phyloP scores from a whole-genome alignment of 1,139 yeast species.

The Lodderomyces orthopsilosis region DNA sequence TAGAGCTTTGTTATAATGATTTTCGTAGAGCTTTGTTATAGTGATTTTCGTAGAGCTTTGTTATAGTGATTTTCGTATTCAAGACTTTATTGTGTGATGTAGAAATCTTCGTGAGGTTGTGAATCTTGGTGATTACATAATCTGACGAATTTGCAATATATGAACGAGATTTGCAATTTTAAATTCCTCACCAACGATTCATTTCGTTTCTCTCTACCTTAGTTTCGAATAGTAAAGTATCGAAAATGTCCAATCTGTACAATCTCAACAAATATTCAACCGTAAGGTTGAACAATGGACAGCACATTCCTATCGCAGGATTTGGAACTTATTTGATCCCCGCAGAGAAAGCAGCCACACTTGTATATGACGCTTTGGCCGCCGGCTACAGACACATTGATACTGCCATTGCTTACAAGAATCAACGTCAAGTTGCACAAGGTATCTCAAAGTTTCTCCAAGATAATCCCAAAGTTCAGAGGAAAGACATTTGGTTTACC shows the following conservation, averaged over 20 bases:
- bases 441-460: conserved; percentile 41
- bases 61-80: background rate
- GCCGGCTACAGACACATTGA: conserved; percentile 66
- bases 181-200: no score
- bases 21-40: background rate
- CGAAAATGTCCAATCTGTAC: no score
- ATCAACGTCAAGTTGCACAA: conserved; percentile 45
- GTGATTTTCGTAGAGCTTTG: background rate
- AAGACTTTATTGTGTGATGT: no score
- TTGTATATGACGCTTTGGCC: conserved; percentile 44
- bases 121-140: no score
- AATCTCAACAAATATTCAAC: conserved; percentile 21
- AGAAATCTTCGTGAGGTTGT: no score
- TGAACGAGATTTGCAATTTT: no score
- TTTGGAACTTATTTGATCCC: conserved; percentile 36
- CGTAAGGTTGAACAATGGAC: conserved; percentile 37
- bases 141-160: no score
- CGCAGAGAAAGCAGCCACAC: conserved; percentile 21
- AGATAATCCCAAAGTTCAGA: conserved; percentile 30
- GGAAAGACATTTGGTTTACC: conserved; percentile 38
- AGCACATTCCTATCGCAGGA: conserved; percentile 39
- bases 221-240: no score
- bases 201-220: no score
- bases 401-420: conserved; percentile 43
- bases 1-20: background rate